Conservation (phyloP, 768 basidiomycete genomes). For the Amanita thiersii region DNA sequence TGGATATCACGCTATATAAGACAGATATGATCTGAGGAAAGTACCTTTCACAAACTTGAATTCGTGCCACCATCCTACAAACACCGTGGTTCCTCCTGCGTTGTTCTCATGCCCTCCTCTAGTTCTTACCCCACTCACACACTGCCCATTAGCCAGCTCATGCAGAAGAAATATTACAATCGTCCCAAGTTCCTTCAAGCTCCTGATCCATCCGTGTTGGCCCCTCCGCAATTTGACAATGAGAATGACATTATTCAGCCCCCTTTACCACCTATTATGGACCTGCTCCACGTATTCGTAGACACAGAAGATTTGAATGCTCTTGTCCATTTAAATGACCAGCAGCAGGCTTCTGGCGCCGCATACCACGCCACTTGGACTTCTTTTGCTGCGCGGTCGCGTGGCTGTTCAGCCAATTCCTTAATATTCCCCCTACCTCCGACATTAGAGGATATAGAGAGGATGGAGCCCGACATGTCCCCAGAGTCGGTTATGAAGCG, state of each 20-base stretch:
- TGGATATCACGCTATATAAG: slow-evolving; percentile 4
- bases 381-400: not conserved
- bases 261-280: not conserved
- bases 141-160: not conserved
- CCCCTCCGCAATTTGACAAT: slow-evolving; percentile 24
- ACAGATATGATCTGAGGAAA: slow-evolving; percentile 2
- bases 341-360: no score
- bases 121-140: not conserved
- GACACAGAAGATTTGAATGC: not conserved
- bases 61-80: not conserved
- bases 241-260: not conserved
- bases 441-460: slow-evolving; percentile 7
- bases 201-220: slow-evolving; percentile 8
- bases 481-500: slow-evolving; percentile 8
- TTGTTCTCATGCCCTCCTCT: slow-evolving; percentile 5
- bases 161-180: slow-evolving; percentile 9
- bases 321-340: no score
- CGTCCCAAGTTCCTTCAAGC: slow-evolving; percentile 9
- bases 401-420: not conserved
- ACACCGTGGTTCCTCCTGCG: not conserved
- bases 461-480: slow-evolving; percentile 8
- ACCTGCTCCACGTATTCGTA: not conserved
- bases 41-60: not conserved
- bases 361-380: no score
- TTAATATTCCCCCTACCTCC: slow-evolving; percentile 5